phyloP scores from a whole-genome alignment of 164 flowering plant species.

The Houttuynia cordata region DNA sequence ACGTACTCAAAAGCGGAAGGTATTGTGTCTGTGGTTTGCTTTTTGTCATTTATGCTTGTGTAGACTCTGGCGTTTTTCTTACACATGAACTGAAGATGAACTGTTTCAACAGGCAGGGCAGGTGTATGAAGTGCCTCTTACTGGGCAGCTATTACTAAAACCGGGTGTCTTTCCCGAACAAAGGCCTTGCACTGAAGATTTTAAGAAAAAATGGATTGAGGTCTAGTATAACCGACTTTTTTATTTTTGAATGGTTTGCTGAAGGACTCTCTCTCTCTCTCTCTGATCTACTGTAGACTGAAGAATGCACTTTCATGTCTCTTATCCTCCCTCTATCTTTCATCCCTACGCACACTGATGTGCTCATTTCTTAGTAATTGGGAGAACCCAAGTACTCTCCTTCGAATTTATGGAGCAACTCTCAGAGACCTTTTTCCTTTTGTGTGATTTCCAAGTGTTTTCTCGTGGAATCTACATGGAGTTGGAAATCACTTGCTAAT shows the following conservation, averaged over 20 bases:
- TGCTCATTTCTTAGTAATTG: too few species aligned
- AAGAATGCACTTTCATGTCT: too few species aligned
- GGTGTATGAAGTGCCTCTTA: conserved; percentile 89
- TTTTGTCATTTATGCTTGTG: neutral
- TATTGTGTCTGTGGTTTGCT: conserved; percentile 13
- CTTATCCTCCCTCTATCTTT: too few species aligned
- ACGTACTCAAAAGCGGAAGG: conserved; percentile 97
- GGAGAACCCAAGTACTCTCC: too few species aligned
- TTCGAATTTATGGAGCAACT: too few species aligned
- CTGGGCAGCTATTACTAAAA: conserved; percentile 56
- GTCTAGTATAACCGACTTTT: conserved; percentile 19
- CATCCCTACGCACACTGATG: neutral
- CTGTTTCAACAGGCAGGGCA: conserved; percentile 72
- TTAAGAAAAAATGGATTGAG: conserved; percentile 91
- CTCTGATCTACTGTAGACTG: too few species aligned
- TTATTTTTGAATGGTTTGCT: too few species aligned
- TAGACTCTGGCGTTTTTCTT: neutral
- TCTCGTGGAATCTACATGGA: too few species aligned
- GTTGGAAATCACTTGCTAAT: too few species aligned
- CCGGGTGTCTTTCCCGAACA: conserved; percentile 81
- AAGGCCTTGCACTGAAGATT: conserved; percentile 72
- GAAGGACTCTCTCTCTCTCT: too few species aligned
- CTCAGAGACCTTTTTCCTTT: too few species aligned
- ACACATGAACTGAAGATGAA: neutral
- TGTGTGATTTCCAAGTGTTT: too few species aligned